Evolutionary conservation across 176 grass and related monocot genomes (phyloP).

Genomic region (Avena eriantha): DNA sequence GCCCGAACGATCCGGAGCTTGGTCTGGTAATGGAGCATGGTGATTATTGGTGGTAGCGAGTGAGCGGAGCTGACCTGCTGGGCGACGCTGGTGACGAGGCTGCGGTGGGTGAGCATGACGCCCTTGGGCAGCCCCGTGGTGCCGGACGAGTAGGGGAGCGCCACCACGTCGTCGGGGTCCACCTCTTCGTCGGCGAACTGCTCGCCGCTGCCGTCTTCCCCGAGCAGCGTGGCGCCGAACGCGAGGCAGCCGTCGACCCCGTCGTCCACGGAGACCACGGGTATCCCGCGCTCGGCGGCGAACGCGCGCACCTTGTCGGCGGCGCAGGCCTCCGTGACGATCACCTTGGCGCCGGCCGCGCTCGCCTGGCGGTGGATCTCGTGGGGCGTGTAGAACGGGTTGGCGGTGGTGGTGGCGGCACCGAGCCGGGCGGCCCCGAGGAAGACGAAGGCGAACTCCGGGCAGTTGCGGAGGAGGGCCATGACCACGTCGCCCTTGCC

Average conservation of each 20-base stretch:
- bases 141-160: constrained; percentile 82
- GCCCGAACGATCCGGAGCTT: not conserved
- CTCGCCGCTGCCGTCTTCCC: not conserved
- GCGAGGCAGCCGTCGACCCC: constrained; percentile 44
- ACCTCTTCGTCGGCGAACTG: constrained; percentile 47
- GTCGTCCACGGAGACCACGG: constrained; percentile 54
- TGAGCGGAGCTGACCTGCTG: constrained; percentile 64
- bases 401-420: constrained; percentile 78
- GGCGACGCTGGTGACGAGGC: constrained; percentile 89
- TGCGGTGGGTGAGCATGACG: constrained; percentile 96
- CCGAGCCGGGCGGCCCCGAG: constrained; percentile 69
- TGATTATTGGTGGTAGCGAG: not conserved
- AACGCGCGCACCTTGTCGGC: constrained; percentile 72
- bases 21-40: not conserved
- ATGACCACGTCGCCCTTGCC: constrained; percentile 70
- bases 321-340: constrained; percentile 82
- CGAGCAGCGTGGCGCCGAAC: constrained; percentile 47
- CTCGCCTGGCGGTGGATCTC: constrained; percentile 87
- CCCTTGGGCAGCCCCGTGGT: constrained; percentile 90
- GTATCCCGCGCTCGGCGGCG: constrained; percentile 54
- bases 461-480: constrained; percentile 79
- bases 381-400: constrained; percentile 79
- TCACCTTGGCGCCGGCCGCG: constrained; percentile 51
- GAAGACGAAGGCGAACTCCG: constrained; percentile 87
- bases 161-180: constrained; percentile 72